Conservation (phyloP, 805 yeast genomes). For the Candida methanosorbosa region DNA sequence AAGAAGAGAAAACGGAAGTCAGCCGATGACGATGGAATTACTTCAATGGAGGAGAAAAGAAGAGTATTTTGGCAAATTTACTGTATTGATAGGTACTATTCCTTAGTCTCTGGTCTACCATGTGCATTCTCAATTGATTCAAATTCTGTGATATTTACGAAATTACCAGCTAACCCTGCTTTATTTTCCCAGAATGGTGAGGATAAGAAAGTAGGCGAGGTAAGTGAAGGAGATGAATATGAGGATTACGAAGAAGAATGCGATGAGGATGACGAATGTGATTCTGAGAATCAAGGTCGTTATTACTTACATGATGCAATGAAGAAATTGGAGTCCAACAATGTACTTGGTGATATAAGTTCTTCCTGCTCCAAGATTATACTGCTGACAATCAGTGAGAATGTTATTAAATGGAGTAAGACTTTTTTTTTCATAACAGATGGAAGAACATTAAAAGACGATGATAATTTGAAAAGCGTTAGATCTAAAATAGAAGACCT, state of each 20-base stretch:
- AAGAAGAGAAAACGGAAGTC: background rate
- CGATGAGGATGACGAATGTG: slow-evolving; percentile 1
- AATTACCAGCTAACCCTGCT: slow-evolving; percentile 22
- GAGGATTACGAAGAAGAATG: background rate
- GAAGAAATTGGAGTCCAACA: slow-evolving; percentile 18
- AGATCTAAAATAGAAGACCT: slow-evolving; percentile 17
- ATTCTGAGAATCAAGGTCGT: slow-evolving; percentile 6
- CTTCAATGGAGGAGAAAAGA: slow-evolving; percentile 20
- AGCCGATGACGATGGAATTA: slow-evolving; percentile 8
- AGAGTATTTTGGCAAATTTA: slow-evolving; percentile 25
- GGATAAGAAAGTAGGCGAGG: background rate
- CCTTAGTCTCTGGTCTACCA: slow-evolving; percentile 23
- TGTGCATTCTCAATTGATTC: slow-evolving; percentile 19
- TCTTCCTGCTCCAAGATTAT: slow-evolving; percentile 17
- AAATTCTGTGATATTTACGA: slow-evolving; percentile 18
- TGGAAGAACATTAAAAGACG: slow-evolving; percentile 13
- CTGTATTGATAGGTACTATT: slow-evolving; percentile 21
- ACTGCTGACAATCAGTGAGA: slow-evolving; percentile 21
- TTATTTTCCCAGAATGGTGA: slow-evolving; percentile 3
- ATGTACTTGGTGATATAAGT: slow-evolving; percentile 18
- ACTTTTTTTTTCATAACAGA: slow-evolving; percentile 22
- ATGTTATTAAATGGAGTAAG: slow-evolving; percentile 23
- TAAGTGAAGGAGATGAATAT: background rate
- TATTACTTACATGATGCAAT: slow-evolving; percentile 22
- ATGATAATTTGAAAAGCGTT: slow-evolving; percentile 11